Evolutionary conservation across 148 eudicot genomes (phyloP).

Genomic region (Fagopyrum homotropicum): DNA sequence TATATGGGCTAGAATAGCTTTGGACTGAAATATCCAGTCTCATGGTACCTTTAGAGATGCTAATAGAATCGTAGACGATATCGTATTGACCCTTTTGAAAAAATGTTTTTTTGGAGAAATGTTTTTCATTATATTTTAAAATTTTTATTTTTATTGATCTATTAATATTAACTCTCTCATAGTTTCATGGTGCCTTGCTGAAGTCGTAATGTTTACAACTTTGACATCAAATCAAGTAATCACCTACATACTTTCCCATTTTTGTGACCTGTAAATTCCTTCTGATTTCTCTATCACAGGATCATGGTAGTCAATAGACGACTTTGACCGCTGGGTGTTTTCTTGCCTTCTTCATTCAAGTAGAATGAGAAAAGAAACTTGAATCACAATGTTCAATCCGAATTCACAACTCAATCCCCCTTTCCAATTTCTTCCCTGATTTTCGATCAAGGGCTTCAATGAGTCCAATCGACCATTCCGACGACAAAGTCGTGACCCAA

Average conservation of each 20-base stretch:
- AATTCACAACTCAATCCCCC: neutral
- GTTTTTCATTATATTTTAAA: too few relatives aligned
- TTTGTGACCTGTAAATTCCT: neutral
- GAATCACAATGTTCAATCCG: neutral
- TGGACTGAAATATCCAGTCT: too few relatives aligned
- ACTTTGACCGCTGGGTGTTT: neutral
- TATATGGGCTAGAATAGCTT: too few relatives aligned
- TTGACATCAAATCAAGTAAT: too few relatives aligned
- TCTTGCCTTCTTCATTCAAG: neutral
- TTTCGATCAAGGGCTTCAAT: conserved; percentile 7
- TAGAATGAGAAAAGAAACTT: neutral
- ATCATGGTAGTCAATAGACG: neutral
- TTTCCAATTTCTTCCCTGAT: neutral
- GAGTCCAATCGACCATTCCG: conserved; percentile 30
- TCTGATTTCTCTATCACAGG: neutral
- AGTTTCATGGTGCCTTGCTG: neutral
- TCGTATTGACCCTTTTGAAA: too few relatives aligned
- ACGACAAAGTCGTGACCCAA: conserved; percentile 30
- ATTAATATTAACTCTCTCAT: neutral
- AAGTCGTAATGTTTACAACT: too few relatives aligned
- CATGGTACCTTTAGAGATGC: too few relatives aligned
- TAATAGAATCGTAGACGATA: too few relatives aligned
- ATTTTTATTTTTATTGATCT: too few relatives aligned
- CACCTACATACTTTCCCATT: too few relatives aligned
- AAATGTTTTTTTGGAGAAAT: too few relatives aligned